phyloP scores from a whole-genome alignment of 192 early-diverging fungal genomes.

The Umbelopsis ramanniana region DNA sequence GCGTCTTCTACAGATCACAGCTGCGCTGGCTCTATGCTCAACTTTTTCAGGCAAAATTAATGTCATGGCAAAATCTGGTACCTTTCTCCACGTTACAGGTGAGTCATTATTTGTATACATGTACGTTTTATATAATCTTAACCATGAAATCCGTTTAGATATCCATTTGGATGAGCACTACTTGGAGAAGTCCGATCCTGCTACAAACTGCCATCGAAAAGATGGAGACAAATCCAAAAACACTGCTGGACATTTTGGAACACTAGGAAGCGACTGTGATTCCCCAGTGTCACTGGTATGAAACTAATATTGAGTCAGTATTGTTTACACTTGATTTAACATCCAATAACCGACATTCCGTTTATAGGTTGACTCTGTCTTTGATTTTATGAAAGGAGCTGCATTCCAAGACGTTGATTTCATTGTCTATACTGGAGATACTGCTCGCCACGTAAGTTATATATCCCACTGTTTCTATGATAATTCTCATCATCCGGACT shows the following conservation, averaged over 20 bases:
- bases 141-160: conserved; percentile 27
- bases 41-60: neutral
- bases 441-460: conserved; percentile 38
- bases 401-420: conserved; percentile 39
- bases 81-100: conserved; percentile 44
- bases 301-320: neutral
- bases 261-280: conserved; percentile 41
- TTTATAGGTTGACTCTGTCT: conserved; percentile 31
- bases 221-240: conserved; percentile 24
- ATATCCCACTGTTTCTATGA: neutral
- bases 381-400: conserved; percentile 33
- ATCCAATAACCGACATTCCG: no score
- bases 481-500: neutral
- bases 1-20: neutral
- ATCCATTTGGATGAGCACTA: conserved; percentile 46
- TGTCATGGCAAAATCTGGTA: conserved; percentile 24
- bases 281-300: conserved; percentile 34
- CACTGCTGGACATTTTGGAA: conserved; percentile 42
- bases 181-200: conserved; percentile 34
- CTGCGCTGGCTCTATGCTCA: neutral
- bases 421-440: conserved; percentile 48
- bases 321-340: neutral
- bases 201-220: conserved; percentile 38
- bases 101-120: neutral
- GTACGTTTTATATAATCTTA: neutral